Conservation (phyloP, 768 basidiomycete species). For the Psilocybe cyanescens region DNA sequence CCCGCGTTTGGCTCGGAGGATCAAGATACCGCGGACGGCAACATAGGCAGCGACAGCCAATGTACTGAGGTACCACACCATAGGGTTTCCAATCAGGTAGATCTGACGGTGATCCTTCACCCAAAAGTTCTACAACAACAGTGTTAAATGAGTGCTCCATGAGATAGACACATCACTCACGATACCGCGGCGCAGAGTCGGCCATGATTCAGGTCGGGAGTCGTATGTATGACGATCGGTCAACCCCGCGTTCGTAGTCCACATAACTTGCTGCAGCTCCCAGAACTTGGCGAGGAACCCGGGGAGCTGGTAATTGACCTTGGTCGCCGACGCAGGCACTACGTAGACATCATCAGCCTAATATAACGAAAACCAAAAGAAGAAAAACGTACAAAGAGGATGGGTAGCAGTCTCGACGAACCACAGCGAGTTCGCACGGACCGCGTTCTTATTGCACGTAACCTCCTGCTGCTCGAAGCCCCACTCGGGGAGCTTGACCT, state of each 20-base stretch:
- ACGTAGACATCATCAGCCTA: conserved; percentile 6
- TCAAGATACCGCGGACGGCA: conserved; percentile 72
- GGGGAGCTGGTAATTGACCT: conserved; percentile 90
- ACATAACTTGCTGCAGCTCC: conserved; percentile 95
- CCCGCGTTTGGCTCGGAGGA: conserved; percentile 90
- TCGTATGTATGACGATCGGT: conserved; percentile 96
- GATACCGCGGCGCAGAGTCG: conserved; percentile 88
- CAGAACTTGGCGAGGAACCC: conserved; percentile 90
- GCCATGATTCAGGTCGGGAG: conserved; percentile 93
- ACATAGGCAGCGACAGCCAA: conserved; percentile 71
- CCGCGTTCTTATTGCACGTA: conserved; percentile 98
- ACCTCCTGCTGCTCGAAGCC: conserved; percentile 99
- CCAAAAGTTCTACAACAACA: conserved; percentile 85
- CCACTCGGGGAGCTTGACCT: conserved; percentile 98
- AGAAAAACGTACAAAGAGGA: conserved; percentile 58
- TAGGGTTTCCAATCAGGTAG: conserved; percentile 93
- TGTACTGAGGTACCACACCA: conserved; percentile 90
- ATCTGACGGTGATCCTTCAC: conserved; percentile 95
- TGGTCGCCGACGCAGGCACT: conserved; percentile 76
- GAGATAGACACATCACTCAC: conserved; percentile 47
- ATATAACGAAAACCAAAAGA: background rate
- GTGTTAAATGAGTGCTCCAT: conserved; percentile 8
- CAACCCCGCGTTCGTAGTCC: conserved; percentile 94
- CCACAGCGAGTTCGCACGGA: conserved; percentile 89
- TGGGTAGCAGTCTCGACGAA: conserved; percentile 88